Percentiles rank a stretch among this genome's conserved stretches.
Evolutionary conservation across 495 filamentous ascomycete genomes (phyloP).

Genomic region (Penicillium samsonianum): DNA sequence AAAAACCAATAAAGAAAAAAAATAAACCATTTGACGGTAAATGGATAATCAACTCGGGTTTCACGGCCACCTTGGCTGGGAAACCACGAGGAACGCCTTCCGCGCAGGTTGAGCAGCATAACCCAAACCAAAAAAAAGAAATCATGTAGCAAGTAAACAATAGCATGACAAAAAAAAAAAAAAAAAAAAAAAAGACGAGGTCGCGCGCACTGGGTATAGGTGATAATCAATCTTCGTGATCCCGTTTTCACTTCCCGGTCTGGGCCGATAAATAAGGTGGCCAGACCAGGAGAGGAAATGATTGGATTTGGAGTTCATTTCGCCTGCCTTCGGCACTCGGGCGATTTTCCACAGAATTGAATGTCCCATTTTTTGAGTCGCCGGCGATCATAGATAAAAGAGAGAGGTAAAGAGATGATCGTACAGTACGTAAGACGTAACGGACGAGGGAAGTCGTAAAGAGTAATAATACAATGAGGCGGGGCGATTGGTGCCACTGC

Average conservation of each 20-base stretch:
- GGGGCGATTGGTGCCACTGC: background rate
- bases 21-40: background rate
- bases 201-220: conserved; percentile 15
- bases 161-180: background rate
- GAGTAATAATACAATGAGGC: conserved; percentile 23
- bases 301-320: conserved; percentile 9
- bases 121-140: background rate
- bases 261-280: background rate
- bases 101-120: background rate
- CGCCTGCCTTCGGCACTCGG: background rate
- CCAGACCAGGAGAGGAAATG: conserved; percentile 4
- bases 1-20: background rate
- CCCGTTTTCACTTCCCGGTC: conserved; percentile 4
- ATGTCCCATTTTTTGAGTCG: conserved; percentile 7
- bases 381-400: conserved; percentile 11
- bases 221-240: conserved; percentile 18
- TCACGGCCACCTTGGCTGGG: background rate
- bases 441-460: conserved; percentile 22
- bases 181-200: background rate
- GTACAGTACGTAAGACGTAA: conserved; percentile 21
- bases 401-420: conserved; percentile 10
- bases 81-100: conserved; percentile 7
- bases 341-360: background rate
- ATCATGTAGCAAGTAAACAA: background rate
- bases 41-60: background rate